Conservation (phyloP, 257 asterid genomes). For the Forsythia viridissima region DNA sequence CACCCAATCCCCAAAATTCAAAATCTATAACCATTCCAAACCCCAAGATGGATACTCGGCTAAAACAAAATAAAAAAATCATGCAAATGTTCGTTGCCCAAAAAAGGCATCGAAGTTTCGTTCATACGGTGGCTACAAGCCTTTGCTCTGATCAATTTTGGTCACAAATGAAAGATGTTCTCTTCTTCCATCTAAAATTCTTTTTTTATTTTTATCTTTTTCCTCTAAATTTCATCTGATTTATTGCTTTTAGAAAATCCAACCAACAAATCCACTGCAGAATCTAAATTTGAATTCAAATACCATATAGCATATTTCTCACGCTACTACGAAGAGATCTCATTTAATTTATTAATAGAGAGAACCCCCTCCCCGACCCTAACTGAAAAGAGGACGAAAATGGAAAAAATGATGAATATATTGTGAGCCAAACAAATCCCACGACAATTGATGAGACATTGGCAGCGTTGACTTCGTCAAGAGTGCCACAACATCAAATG, state of each 20-base stretch:
- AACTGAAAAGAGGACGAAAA: conserved; percentile 13
- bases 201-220: neutral
- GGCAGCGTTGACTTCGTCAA: conserved; percentile 97
- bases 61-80: too few species aligned
- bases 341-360: neutral
- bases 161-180: neutral
- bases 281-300: neutral
- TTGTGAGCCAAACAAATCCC: conserved; percentile 78
- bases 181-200: neutral
- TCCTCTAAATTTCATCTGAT: neutral
- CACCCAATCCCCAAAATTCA: too few species aligned
- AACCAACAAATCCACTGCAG: neutral
- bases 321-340: conserved; percentile 11
- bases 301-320: conserved; percentile 23
- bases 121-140: neutral
- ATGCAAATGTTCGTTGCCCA: too few species aligned
- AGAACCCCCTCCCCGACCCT: neutral
- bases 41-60: too few species aligned
- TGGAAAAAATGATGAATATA: conserved; percentile 77
- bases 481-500: conserved; percentile 92
- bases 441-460: conserved; percentile 80
- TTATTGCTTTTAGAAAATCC: neutral
- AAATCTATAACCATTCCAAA: too few species aligned
- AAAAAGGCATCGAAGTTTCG: neutral
- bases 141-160: neutral